A percentile compares a stretch with the other conserved stretches of the same genome.
Evolutionary conservation across 163 green algal genomes (phyloP).

Genomic region (Trebouxia gelatinosa): DNA sequence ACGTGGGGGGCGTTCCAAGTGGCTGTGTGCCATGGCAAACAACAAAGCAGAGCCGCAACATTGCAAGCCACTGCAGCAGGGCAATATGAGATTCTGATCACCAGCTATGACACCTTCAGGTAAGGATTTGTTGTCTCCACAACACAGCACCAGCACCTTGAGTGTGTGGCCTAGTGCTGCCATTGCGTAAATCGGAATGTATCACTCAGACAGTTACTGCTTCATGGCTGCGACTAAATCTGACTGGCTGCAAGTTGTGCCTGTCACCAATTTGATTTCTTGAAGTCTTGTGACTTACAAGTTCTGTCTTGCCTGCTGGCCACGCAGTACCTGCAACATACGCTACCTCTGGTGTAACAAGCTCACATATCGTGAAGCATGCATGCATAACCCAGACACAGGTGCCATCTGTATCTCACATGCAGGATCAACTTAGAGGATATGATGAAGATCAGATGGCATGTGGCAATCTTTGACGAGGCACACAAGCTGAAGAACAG

Average conservation of each 20-base stretch:
- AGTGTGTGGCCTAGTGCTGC: no score
- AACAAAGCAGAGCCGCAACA: neutral
- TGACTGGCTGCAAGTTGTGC: no score
- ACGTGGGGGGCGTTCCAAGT: constrained; percentile 61
- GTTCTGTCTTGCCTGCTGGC: neutral
- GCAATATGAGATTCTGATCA: constrained; percentile 53
- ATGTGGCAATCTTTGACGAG: constrained; percentile 68
- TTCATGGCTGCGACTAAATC: neutral
- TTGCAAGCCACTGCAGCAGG: constrained; percentile 26
- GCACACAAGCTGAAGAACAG: constrained; percentile 73
- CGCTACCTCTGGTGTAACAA: no score
- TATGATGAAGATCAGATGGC: constrained; percentile 50
- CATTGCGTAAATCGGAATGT: no score
- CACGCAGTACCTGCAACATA: constrained; percentile 28
- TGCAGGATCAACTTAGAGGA: constrained; percentile 38
- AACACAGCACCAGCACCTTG: neutral
- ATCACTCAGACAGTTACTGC: no score
- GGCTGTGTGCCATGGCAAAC: constrained; percentile 28
- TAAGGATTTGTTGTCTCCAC: neutral
- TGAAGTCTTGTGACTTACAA: no score
- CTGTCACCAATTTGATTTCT: no score
- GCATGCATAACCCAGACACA: constrained; percentile 70
- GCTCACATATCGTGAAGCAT: constrained; percentile 46
- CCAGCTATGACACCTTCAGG: constrained; percentile 47
- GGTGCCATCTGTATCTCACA: constrained; percentile 58